Base-by-base conservation (phyloP, 306 rosid genomes). In the Cucumis cinereus region DNA sequence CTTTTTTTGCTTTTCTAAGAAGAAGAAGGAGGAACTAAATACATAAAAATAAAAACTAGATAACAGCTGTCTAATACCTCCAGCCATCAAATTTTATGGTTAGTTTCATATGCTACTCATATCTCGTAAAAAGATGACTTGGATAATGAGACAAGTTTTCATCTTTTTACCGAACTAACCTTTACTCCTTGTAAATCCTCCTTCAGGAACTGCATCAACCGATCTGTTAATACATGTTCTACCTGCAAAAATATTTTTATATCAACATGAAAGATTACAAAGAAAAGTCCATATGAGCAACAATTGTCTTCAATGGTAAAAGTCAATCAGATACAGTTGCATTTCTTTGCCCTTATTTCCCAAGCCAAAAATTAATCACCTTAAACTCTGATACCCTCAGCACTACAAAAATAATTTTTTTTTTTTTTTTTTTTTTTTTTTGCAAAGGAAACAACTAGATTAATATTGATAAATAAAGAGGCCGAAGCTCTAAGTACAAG, bases 201-300 rank as follows among this genome's bases (percentile, higher is more conserved):
- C 23, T 80, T 86, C 83, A 94, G 80, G 83, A 94, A 94, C 82
- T 92, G 85, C 77, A 62, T 77, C 84, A 94, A 77, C 63, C 99
- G 92, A 79, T 94, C 93, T 79, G 86, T 84, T 83, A 94, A 78
- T 52, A 92, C 95, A 77, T 94, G 99, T 85, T 94, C 99, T 72
- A 94, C 99, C 99, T 94, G 75, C 58, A 70, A 70, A 50, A 70
- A 4, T 47, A 68, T 43, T 68, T 23, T 0, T 24, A 41, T 3
- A 45, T 70, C 13, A 47, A 72, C 40, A 71, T 43, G 70, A 43
- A 76, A 56, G 22, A 41, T 58, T 40, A 40, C 64, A 43, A 58
- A 56, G 33, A 20, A 28, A 58, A 76, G 28, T 26, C 59, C 57
- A 58, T 56, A 75, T 17, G 17, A 70, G 55, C 38, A 40, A 41